phyloP scores from a whole-genome alignment of 1,139 yeast genomes.

The Blastobotrys buckinghamii region DNA sequence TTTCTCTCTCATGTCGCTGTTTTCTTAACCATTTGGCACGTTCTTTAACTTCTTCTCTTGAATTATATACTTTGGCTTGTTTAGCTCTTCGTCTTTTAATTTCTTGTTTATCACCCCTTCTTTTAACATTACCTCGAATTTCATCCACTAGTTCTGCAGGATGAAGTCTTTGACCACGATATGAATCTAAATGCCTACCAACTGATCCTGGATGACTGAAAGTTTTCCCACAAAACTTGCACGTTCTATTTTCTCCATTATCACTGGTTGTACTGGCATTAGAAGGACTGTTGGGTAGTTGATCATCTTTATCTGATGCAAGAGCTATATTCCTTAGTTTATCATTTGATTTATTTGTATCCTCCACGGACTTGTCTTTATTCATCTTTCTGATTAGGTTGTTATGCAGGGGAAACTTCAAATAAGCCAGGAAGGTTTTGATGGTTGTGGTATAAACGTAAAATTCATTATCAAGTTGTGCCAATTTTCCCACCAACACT shows the following conservation, averaged over 20 bases:
- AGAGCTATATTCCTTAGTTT: slow-evolving; percentile 12
- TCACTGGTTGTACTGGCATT: neutral
- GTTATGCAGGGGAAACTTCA: neutral
- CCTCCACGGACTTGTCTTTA: too few species aligned
- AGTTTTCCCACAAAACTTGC: slow-evolving; percentile 44
- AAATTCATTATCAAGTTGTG: neutral
- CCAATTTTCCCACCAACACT: too few species aligned
- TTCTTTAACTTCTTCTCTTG: slow-evolving; percentile 42
- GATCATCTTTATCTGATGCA: slow-evolving; percentile 13
- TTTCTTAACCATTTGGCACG: slow-evolving; percentile 37
- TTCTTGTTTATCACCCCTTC: slow-evolving; percentile 43
- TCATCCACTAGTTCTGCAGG: slow-evolving; percentile 41
- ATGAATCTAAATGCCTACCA: slow-evolving; percentile 46
- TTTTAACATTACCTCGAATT: slow-evolving; percentile 42
- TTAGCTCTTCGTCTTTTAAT: slow-evolving; percentile 37
- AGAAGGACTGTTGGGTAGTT: neutral
- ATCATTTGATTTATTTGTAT: neutral
- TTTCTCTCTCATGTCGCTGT: too few species aligned
- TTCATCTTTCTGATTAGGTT: neutral
- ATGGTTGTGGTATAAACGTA: neutral
- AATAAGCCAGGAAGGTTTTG: too few species aligned
- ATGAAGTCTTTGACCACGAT: slow-evolving; percentile 42
- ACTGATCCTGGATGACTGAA: slow-evolving; percentile 49
- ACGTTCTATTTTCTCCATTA: slow-evolving; percentile 33
- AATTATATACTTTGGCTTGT: slow-evolving; percentile 40